phyloP scores from a whole-genome alignment of 2,329 filamentous ascomycete genomes.

The Ilyonectria robusta region DNA sequence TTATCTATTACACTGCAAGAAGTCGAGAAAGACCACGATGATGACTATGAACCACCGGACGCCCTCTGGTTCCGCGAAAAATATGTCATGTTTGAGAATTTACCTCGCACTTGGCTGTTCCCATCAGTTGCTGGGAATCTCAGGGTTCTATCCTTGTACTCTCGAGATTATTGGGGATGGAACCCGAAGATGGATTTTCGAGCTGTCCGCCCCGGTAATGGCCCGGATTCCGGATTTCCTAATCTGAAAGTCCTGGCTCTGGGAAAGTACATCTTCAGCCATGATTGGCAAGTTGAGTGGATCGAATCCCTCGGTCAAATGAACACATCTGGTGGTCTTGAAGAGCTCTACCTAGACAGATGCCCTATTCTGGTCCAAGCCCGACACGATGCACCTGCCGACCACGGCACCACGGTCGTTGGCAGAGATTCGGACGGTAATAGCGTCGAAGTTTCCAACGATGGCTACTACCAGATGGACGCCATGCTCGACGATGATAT shows the following conservation, averaged over 20 bases:
- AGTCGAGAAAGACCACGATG: constrained; percentile 9
- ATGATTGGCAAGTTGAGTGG: constrained; percentile 62
- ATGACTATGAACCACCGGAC: background rate
- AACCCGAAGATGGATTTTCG: constrained; percentile 55
- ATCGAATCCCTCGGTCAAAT: constrained; percentile 53
- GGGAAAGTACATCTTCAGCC: constrained; percentile 57
- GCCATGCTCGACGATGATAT: constrained; percentile 9
- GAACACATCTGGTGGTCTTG: constrained; percentile 51
- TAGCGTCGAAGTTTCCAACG: constrained; percentile 6
- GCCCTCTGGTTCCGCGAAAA: constrained; percentile 26
- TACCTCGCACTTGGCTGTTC: constrained; percentile 43
- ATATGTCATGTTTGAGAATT: constrained; percentile 39
- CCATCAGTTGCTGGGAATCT: constrained; percentile 44
- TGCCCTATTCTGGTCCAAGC: constrained; percentile 52
- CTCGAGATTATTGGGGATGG: constrained; percentile 55
- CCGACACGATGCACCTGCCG: constrained; percentile 8
- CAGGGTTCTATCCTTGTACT: constrained; percentile 55
- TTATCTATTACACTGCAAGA: constrained; percentile 17
- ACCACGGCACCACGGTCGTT: constrained; percentile 1
- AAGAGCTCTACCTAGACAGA: constrained; percentile 59
- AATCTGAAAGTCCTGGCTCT: constrained; percentile 55
- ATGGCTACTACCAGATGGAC: constrained; percentile 20
- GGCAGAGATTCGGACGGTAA: constrained; percentile 11
- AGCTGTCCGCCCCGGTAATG: constrained; percentile 37
- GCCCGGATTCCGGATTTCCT: constrained; percentile 45